Conservation (phyloP, 1,284 basidiomycete species). For the Moniliophthora roreri region DNA sequence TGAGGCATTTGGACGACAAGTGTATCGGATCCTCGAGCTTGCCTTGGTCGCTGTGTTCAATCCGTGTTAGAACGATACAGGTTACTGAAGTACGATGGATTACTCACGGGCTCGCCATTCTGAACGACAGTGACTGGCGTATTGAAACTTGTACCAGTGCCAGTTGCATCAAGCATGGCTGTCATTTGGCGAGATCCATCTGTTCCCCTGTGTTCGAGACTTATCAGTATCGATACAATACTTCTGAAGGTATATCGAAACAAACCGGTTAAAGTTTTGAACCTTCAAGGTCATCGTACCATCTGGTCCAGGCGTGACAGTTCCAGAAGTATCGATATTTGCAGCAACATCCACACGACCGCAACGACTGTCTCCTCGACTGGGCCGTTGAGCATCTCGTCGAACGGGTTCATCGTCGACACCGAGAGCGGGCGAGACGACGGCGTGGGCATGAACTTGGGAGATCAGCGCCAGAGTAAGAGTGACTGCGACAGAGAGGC, state of each 20-base stretch:
- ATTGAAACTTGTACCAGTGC: slow-evolving; percentile 35
- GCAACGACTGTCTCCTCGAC: slow-evolving; percentile 15
- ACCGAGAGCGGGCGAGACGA: slow-evolving; percentile 19
- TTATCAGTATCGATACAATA: neutral
- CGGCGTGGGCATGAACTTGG: neutral
- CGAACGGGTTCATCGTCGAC: slow-evolving; percentile 19
- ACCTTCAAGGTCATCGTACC: slow-evolving; percentile 21
- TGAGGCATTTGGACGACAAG: slow-evolving; percentile 34
- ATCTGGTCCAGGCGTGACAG: slow-evolving; percentile 18
- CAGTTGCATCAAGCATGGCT: slow-evolving; percentile 34
- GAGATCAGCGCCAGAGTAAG: neutral
- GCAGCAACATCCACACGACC: slow-evolving; percentile 20
- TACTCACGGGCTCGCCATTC: slow-evolving; percentile 37
- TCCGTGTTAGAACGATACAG: neutral
- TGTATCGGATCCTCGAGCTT: slow-evolving; percentile 31
- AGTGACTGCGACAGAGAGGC: neutral
- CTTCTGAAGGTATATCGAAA: neutral
- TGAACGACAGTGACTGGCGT: slow-evolving; percentile 29
- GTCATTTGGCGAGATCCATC: slow-evolving; percentile 24
- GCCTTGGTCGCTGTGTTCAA: slow-evolving; percentile 18
- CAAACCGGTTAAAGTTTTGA: slow-evolving; percentile 24
- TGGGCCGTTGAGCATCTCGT: slow-evolving; percentile 22
- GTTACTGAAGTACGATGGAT: neutral
- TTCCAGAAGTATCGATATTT: slow-evolving; percentile 21
- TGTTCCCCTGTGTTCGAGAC: slow-evolving; percentile 10